phyloP scores from a whole-genome alignment of 352 stramenopile genomes.

The Phytophthora kernoviae region DNA sequence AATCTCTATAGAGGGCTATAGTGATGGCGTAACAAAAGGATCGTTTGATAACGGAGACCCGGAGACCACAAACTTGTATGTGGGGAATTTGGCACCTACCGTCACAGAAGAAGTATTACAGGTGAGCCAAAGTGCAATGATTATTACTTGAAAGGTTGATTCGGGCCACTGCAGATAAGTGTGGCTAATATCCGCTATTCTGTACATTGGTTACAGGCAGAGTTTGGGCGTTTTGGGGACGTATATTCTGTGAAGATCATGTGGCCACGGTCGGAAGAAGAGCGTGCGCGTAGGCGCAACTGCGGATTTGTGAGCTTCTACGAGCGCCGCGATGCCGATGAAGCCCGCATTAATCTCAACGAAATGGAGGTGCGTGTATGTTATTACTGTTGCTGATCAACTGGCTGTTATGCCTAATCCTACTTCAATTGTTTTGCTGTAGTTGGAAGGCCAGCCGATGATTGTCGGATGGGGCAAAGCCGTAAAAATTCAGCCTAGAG shows the following conservation, averaged over 20 bases:
- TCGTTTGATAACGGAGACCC: constrained; percentile 88
- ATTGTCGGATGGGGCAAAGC: constrained; percentile 84
- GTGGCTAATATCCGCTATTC: constrained; percentile 17
- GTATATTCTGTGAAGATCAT: constrained; percentile 98
- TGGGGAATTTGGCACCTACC: constrained; percentile 93
- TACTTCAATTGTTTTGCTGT: constrained; percentile 8
- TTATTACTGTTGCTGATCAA: no score
- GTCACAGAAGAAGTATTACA: constrained; percentile 93
- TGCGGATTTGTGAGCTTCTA: constrained; percentile 97
- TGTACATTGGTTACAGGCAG: constrained; percentile 29
- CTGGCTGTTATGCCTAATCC: neutral
- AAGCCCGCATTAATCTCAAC: constrained; percentile 70
- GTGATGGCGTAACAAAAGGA: constrained; percentile 41
- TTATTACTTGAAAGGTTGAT: no score
- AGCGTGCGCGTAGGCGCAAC: constrained; percentile 89
- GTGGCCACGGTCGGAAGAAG: constrained; percentile 96
- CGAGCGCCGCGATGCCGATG: constrained; percentile 77
- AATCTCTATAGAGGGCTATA: constrained; percentile 21
- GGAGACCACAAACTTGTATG: constrained; percentile 93
- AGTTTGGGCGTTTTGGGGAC: constrained; percentile 91
- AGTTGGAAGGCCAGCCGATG: constrained; percentile 79
- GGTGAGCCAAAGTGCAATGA: no score
- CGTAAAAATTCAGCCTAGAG: constrained; percentile 67
- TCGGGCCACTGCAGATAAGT: no score
- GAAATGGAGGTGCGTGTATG: constrained; percentile 67